Base-by-base conservation (phyloP, 176 grass and related monocot species). In the Bromus sterilis region DNA sequence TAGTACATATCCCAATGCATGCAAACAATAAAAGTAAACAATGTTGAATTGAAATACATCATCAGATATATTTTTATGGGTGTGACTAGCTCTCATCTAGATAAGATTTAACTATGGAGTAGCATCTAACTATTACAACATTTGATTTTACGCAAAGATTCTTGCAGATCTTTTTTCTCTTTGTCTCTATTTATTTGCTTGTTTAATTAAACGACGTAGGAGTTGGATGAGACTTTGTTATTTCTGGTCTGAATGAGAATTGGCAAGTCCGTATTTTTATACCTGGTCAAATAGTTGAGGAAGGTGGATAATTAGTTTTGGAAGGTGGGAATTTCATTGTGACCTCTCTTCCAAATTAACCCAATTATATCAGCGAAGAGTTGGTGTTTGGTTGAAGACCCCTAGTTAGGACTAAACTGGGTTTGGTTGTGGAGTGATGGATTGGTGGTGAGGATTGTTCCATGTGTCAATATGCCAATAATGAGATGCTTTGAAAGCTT, bases 401-500 rank as follows among this genome's bases (percentile, higher is more conserved):
- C 34, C 78, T 75, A 31, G 35, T 43, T 24, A 44, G 49, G 70
- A 31, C 26, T 48, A 14, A 73, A 42, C 31, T 73, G 44, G 70
- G 72, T 64, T 14, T 65, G 21, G 40, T 71, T 44, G 49, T 0
- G 0, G 18, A 9, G 49, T 46, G 31, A 24, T 34, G 53, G 25
- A 40, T 9, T 24, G 21, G 15, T 24, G 23, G 44, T 21, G 16
- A 75, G 71, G 12, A 5, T 11, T 30, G 37, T 34, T 32, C 12
- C 48, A 53, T 32, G 6, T 36, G 82, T 81, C 71, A 77, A 81
- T 23, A 31, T 36, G 72, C 34, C 78, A 89, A 82, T 89, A 37
- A 82, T 89, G 58, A 83, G 71, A 81, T 56, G 71, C 86, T 83
- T 48, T 71, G 87, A 81, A 89, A 81, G 51, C 20, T 41, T 76